Conservation (phyloP, 345 rosid genomes). For the Geranium brycei region DNA sequence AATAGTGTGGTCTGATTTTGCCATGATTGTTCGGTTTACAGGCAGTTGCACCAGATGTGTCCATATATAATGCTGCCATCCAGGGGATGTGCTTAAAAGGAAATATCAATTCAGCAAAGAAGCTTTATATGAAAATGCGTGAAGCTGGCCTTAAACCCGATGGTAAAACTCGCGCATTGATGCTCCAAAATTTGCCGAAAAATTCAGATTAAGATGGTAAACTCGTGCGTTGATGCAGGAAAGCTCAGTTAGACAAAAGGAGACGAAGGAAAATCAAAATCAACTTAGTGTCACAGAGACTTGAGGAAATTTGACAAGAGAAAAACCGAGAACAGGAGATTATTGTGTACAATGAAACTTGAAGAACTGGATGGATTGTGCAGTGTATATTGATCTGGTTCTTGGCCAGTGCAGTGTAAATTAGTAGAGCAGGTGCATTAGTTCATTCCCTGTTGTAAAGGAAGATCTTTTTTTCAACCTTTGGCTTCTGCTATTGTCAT, state of each 20-base stretch:
- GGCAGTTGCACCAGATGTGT: constrained; percentile 46
- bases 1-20: neutral
- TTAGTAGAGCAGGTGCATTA: neutral
- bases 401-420: neutral
- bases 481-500: neutral
- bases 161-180: constrained; percentile 59
- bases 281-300: too few species aligned
- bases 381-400: neutral
- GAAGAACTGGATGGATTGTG: neutral
- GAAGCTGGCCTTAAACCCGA: constrained; percentile 46
- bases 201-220: neutral
- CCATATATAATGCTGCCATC: constrained; percentile 51
- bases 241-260: neutral
- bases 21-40: constrained; percentile 8
- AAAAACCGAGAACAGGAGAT: too few species aligned
- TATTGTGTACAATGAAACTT: too few species aligned
- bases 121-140: constrained; percentile 45
- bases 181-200: constrained; percentile 51
- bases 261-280: neutral
- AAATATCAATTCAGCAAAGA: constrained; percentile 46
- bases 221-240: too few species aligned
- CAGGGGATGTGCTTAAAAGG: constrained; percentile 67
- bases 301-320: too few species aligned
- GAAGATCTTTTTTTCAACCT: neutral
- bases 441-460: neutral